Evolutionary conservation across 2,329 filamentous ascomycete genomes (phyloP), one percentile per base, ranked within the genome.

Genomic region (Aspergillus fischeri): DNA sequence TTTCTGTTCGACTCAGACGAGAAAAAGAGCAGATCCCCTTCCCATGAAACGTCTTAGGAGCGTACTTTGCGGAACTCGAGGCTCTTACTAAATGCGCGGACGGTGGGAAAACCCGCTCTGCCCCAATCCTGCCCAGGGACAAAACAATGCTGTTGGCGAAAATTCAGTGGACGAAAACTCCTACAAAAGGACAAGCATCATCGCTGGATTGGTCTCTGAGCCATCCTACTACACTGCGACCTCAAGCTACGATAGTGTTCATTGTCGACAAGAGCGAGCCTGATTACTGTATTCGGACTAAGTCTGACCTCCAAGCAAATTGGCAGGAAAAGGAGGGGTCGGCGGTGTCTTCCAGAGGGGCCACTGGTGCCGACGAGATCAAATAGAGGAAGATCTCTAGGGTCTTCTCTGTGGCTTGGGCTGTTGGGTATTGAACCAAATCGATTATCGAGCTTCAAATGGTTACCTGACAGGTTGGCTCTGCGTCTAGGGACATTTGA

Each of bases 81-180:
- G 58, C 63, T 61, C 63, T 64, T 66, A 67, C 67, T 65, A 65
- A 62, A 61, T 58, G 65, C 65, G 66, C 64, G 58, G 63, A 66
- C 48, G 60, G 59, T 59, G 61, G 51, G 53, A 59, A 65, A 59
- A 59, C 48, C 61, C 61, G 63, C 56, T 52, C 58, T 60, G 57
- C 45, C 63, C 60, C 58, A 58, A 56, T 57, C 60, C 58, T 60
- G 56, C 53, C 48, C 57, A 60, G 53, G 58, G 29, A 54, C 47
- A 55, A 53, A 55, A 53, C 60, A 38, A 60, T 56, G 55, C 21
- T 54, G 61, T 50, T 61, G 53, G 56, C 54, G 55, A 35, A 54
- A 53, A 25, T 3, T 28, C 41, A 32, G 45, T 38, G 41, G 35
- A 56, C 55, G 58, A 58, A 55, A 42, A 45, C 35, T 51, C 47